Evolutionary conservation across 2,329 filamentous ascomycete genomes (phyloP).

Genomic region (Metarhizium anisopliae): DNA sequence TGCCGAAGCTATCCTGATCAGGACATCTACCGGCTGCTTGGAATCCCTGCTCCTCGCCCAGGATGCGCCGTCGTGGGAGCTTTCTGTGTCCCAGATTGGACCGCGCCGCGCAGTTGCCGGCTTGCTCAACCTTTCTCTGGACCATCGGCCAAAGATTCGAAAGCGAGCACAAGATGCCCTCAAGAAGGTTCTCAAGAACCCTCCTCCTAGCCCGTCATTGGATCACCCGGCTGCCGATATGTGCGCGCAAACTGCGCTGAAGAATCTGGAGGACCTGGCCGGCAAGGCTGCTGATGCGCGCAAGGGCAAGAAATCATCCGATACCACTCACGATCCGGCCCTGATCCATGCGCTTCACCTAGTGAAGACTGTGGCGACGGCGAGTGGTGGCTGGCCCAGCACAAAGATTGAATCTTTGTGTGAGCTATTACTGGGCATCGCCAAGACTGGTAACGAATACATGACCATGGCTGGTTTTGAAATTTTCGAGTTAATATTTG

Average conservation of each 20-base stretch:
- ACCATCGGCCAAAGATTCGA: conserved; percentile 84
- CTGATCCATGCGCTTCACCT: conserved; percentile 89
- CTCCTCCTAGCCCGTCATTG: conserved; percentile 82
- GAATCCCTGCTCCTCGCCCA: conserved; percentile 88
- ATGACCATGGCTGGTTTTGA: conserved; percentile 95
- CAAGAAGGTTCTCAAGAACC: conserved; percentile 70
- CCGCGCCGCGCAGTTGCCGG: conserved; percentile 82
- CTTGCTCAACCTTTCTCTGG: conserved; percentile 73
- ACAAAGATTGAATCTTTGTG: conserved; percentile 90
- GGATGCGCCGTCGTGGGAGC: conserved; percentile 79
- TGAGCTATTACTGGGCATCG: conserved; percentile 80
- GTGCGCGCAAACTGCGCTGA: conserved; percentile 85
- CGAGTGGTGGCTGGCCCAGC: conserved; percentile 90
- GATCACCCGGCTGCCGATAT: conserved; percentile 95
- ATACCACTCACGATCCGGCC: conserved; percentile 63
- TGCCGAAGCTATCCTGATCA: conserved; percentile 77
- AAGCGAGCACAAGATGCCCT: conserved; percentile 89
- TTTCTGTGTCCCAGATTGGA: conserved; percentile 72
- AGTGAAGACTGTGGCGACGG: conserved; percentile 78
- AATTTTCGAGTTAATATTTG: conserved; percentile 95
- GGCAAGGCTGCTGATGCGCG: conserved; percentile 50
- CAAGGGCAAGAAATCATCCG: conserved; percentile 54
- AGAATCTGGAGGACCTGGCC: conserved; percentile 68
- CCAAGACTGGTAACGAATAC: conserved; percentile 84
- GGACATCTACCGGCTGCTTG: conserved; percentile 84